Percentiles rank a stretch among this genome's conserved stretches.
These are phyloP conservation scores for Kodamaea leandrae DNA, from an alignment of 805 yeast species.

Conservation along the genomic window DNA sequence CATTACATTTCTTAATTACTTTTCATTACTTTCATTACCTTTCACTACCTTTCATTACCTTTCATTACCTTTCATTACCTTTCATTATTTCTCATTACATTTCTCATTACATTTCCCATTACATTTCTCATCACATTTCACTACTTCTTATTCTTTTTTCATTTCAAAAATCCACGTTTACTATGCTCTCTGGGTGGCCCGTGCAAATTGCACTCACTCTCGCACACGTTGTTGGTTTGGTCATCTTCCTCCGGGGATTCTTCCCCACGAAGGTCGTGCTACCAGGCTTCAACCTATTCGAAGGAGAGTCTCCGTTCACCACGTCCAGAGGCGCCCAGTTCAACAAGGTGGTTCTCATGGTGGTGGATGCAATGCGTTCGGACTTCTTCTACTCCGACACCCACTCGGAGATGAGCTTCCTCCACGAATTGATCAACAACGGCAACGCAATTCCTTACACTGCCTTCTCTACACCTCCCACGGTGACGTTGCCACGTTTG, in stretches of 20 bases:
- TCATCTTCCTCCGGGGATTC: conserved; percentile 77
- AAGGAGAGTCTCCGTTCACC: conserved; percentile 20
- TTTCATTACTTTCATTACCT: neutral
- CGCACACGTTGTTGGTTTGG: conserved; percentile 43
- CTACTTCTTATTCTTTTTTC: neutral
- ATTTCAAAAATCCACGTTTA: neutral
- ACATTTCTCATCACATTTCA: neutral
- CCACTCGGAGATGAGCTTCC: conserved; percentile 59
- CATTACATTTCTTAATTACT: neutral
- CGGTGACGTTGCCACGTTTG: conserved; percentile 90
- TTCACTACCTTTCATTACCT: neutral
- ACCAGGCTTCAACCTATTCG: conserved; percentile 50
- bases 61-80: neutral
- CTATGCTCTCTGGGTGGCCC: conserved; percentile 16
- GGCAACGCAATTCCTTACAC: conserved; percentile 87
- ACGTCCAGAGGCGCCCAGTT: conserved; percentile 44
- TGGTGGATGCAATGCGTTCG: conserved; percentile 88
- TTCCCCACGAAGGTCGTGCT: conserved; percentile 85
- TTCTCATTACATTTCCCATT: neutral
- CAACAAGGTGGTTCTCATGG: conserved; percentile 71
- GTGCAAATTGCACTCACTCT: conserved; percentile 12
- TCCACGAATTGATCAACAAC: conserved; percentile 59
- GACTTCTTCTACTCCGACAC: conserved; percentile 73
- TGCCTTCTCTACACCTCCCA: conserved; percentile 91
- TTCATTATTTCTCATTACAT: neutral